Percentiles rank a stretch among this genome's conserved stretches.
Evolutionary conservation across 1,284 basidiomycete species (phyloP).

Genomic region (Pascua guehoae): DNA sequence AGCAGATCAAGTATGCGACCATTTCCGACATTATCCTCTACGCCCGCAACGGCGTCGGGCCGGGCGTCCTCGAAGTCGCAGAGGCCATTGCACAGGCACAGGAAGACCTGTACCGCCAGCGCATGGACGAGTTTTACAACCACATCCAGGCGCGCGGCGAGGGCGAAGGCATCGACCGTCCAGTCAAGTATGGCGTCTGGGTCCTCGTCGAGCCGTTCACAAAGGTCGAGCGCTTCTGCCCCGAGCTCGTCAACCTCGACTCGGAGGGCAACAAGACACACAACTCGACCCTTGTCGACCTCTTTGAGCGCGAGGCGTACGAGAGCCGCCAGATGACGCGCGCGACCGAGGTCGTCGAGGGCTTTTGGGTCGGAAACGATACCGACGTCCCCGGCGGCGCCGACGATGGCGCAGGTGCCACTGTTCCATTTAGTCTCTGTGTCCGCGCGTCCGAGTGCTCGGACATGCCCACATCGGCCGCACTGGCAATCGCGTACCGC

Average conservation of each 20-base stretch:
- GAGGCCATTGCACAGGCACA: conserved; percentile 45
- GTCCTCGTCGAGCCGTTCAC: conserved; percentile 65
- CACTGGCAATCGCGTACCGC: conserved; percentile 25
- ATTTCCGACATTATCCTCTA: conserved; percentile 86
- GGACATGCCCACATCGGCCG: conserved; percentile 40
- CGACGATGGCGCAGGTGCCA: conserved; percentile 34
- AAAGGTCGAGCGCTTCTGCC: conserved; percentile 53
- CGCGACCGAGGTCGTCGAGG: conserved; percentile 69
- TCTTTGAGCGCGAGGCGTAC: conserved; percentile 50
- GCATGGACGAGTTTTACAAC: conserved; percentile 40
- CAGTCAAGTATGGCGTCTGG: conserved; percentile 79
- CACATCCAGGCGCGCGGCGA: conserved; percentile 16
- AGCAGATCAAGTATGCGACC: conserved; percentile 73
- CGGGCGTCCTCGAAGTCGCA: conserved; percentile 54
- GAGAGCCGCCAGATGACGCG: conserved; percentile 56
- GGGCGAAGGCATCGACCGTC: conserved; percentile 42
- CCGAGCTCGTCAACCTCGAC: conserved; percentile 56
- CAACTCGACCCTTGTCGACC: conserved; percentile 51
- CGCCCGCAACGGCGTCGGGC: conserved; percentile 55
- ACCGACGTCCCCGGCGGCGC: conserved; percentile 46
- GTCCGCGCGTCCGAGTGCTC: conserved; percentile 46
- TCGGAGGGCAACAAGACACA: conserved; percentile 46
- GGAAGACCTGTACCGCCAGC: conserved; percentile 39
- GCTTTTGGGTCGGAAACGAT: conserved; percentile 56
- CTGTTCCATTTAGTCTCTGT: conserved; percentile 40